Conservation (phyloP, 176 grass and related monocot genomes). For the Bothriochloa decipiens region DNA sequence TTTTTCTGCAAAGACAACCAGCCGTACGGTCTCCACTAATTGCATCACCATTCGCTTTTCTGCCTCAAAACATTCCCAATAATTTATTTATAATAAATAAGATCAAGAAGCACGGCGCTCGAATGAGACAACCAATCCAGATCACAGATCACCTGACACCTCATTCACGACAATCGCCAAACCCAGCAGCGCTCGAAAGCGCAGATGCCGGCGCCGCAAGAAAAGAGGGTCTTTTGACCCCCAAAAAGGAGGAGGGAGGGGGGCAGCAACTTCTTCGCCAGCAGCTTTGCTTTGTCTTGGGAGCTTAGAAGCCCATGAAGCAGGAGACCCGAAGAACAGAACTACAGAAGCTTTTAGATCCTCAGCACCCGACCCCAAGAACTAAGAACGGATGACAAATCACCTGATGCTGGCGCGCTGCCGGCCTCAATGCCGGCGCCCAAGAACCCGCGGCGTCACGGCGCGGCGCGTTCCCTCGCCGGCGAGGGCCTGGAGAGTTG, state of each 20-base stretch:
- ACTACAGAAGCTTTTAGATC: not conserved
- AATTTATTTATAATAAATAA: not conserved
- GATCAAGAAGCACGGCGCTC: not conserved
- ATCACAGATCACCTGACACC: not conserved
- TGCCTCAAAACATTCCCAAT: not conserved
- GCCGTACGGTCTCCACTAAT: not conserved
- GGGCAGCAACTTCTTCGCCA: no score
- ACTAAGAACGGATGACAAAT: not conserved
- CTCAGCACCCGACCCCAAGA: not conserved
- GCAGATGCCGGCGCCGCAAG: not conserved
- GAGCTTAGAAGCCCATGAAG: not conserved
- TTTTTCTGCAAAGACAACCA: not conserved
- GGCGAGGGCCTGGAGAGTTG: not conserved
- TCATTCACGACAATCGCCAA: not conserved
- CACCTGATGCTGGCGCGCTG: constrained; percentile 25
- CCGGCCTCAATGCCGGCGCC: constrained; percentile 6
- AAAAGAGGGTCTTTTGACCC: not conserved
- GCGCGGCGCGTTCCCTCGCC: not conserved
- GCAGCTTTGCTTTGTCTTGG: no score
- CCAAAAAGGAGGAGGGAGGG: not conserved
- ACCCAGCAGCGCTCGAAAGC: not conserved
- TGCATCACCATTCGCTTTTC: not conserved
- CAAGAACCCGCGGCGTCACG: constrained; percentile 10
- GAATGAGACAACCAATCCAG: not conserved
- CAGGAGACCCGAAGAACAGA: not conserved